Percentiles rank a stretch among this genome's conserved stretches.
Evolutionary conservation across 371 early-diverging fungal species (phyloP).

Genomic region (Mucor plumbeus): DNA sequence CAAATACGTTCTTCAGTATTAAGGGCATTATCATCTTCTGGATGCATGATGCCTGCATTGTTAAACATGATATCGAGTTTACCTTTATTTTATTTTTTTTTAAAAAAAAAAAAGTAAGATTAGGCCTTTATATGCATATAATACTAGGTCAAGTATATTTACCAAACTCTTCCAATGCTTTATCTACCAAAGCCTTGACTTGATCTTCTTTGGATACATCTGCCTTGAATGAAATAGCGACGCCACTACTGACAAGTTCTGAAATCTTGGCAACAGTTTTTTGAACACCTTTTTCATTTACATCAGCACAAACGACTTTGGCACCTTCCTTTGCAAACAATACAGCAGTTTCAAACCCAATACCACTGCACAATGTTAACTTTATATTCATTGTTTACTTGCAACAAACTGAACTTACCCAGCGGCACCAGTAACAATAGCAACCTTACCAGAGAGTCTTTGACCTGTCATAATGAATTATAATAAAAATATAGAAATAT

Average conservation of each 20-base stretch:
- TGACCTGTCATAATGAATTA: constrained; percentile 23
- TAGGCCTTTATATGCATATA: too few species aligned
- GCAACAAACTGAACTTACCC: constrained; percentile 48
- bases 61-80: constrained; percentile 86
- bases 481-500: too few species aligned
- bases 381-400: not conserved
- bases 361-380: constrained; percentile 61
- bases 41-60: constrained; percentile 93
- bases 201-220: constrained; percentile 82
- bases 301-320: constrained; percentile 78
- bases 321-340: constrained; percentile 88
- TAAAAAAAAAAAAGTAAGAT: too few species aligned
- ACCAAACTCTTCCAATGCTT: constrained; percentile 74
- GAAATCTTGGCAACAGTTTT: constrained; percentile 57
- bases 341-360: constrained; percentile 78
- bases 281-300: constrained; percentile 66
- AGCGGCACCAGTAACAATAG: constrained; percentile 86
- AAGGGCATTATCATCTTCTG: constrained; percentile 81
- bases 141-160: constrained; percentile 13
- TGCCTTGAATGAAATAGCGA: constrained; percentile 55
- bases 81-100: constrained; percentile 38
- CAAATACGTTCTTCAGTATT: constrained; percentile 82
- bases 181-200: constrained; percentile 73
- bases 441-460: constrained; percentile 73
- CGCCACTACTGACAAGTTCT: constrained; percentile 33